These are phyloP conservation scores for Arabidopsis lyrata DNA, from an alignment of 441 rosid species.

Conservation along the genomic window DNA sequence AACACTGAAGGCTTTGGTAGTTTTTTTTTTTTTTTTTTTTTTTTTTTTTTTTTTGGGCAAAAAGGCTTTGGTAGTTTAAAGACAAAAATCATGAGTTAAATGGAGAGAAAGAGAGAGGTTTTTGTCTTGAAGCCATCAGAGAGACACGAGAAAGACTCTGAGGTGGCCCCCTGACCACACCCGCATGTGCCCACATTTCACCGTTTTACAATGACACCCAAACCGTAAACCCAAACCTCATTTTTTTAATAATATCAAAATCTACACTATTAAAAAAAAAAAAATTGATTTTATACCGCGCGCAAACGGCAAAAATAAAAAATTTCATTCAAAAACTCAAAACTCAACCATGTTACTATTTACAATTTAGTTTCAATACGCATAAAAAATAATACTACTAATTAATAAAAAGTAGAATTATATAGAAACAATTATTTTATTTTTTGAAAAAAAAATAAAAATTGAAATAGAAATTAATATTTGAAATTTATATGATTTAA, in stretches of 20 bases:
- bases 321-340: no score
- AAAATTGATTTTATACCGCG: background rate
- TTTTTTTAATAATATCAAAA: background rate
- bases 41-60: no score
- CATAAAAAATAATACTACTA: background rate
- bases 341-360: background rate
- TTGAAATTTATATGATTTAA: background rate
- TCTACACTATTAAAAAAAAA: background rate
- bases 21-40: no score
- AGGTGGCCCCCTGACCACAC: conserved; percentile 50
- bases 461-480: background rate
- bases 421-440: background rate
- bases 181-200: conserved; percentile 50
- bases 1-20: conserved; percentile 20
- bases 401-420: background rate
- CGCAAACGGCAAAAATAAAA: background rate
- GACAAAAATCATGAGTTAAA: conserved; percentile 38
- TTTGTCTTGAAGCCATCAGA: conserved; percentile 47
- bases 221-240: conserved; percentile 35
- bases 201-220: conserved; percentile 46
- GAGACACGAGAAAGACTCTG: conserved; percentile 46
- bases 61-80: conserved; percentile 19
- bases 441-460: background rate
- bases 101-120: conserved; percentile 39
- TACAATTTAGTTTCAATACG: background rate